Conservation (phyloP, 2,329 filamentous ascomycete species). For the Verticillium dahliae region DNA sequence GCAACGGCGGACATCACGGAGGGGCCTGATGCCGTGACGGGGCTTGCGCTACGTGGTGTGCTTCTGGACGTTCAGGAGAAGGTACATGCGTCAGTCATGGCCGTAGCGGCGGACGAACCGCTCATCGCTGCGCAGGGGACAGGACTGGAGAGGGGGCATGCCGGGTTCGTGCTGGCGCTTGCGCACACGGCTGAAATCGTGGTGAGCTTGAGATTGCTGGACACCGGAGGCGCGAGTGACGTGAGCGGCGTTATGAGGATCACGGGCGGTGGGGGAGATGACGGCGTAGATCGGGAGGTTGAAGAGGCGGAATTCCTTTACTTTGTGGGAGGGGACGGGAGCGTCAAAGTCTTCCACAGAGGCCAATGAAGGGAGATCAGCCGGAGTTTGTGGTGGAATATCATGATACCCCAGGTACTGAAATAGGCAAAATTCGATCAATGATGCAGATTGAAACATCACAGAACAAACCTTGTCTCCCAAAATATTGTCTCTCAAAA, state of each 20-base stretch:
- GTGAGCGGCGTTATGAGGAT: conserved; percentile 83
- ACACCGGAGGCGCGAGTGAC: conserved; percentile 84
- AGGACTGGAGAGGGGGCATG: conserved; percentile 62
- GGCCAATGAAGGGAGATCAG: conserved; percentile 41
- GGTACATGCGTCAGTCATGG: conserved; percentile 60
- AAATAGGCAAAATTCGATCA: neutral
- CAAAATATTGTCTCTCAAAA: no score
- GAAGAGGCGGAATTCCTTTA: conserved; percentile 73
- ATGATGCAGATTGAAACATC: neutral
- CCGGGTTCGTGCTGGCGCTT: conserved; percentile 62
- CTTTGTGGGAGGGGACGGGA: conserved; percentile 71
- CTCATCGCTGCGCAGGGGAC: conserved; percentile 57
- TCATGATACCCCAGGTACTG: neutral
- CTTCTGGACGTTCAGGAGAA: conserved; percentile 56
- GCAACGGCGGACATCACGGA: conserved; percentile 25
- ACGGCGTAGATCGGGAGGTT: conserved; percentile 17
- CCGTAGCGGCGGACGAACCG: conserved; percentile 66
- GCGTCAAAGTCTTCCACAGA: conserved; percentile 77
- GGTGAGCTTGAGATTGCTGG: conserved; percentile 66
- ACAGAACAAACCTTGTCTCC: neutral
- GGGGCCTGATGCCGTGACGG: conserved; percentile 31
- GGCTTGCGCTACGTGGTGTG: conserved; percentile 44
- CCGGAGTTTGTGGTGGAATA: neutral
- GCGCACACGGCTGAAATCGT: conserved; percentile 72
- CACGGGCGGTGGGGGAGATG: conserved; percentile 46